Evolutionary conservation across 352 stramenopile genomes (phyloP).

Genomic region (Phytophthora brassicae): DNA sequence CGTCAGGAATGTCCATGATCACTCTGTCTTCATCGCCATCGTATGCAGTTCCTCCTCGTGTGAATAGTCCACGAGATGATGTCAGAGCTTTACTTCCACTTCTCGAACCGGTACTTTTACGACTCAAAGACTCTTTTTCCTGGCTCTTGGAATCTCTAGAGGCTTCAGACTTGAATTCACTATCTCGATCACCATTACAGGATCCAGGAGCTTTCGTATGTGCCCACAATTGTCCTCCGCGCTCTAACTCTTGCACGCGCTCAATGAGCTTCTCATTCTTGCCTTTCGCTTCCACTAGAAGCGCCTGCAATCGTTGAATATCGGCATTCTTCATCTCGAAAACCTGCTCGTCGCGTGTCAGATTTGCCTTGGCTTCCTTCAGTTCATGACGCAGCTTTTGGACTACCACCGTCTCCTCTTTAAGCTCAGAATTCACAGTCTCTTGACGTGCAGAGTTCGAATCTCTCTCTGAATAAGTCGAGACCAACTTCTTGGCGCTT

Average conservation of each 20-base stretch:
- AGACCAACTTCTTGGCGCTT: constrained; percentile 29
- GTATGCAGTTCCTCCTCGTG: constrained; percentile 36
- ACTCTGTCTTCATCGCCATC: constrained; percentile 67
- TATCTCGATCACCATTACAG: not conserved
- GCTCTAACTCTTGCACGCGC: constrained; percentile 70
- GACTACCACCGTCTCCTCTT: constrained; percentile 27
- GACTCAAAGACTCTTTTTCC: constrained; percentile 11
- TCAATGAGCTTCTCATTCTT: constrained; percentile 78
- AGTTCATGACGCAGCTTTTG: constrained; percentile 58
- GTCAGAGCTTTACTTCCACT: constrained; percentile 35
- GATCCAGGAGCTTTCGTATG: constrained; percentile 29
- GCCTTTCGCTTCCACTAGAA: constrained; percentile 60
- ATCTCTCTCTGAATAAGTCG: constrained; percentile 13
- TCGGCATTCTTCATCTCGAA: constrained; percentile 86
- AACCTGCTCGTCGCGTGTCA: constrained; percentile 78
- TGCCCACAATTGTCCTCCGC: constrained; percentile 65
- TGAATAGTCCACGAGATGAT: constrained; percentile 64
- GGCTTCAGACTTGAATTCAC: not conserved
- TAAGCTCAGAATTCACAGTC: constrained; percentile 6
- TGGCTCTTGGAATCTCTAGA: constrained; percentile 1
- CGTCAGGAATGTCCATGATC: constrained; percentile 53
- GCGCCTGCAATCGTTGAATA: constrained; percentile 61
- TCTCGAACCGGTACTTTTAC: constrained; percentile 15
- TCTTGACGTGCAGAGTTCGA: constrained; percentile 14
- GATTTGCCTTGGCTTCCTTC: constrained; percentile 60